phyloP scores from a whole-genome alignment of 176 grass and related monocot species.

The Ananas comosus region DNA sequence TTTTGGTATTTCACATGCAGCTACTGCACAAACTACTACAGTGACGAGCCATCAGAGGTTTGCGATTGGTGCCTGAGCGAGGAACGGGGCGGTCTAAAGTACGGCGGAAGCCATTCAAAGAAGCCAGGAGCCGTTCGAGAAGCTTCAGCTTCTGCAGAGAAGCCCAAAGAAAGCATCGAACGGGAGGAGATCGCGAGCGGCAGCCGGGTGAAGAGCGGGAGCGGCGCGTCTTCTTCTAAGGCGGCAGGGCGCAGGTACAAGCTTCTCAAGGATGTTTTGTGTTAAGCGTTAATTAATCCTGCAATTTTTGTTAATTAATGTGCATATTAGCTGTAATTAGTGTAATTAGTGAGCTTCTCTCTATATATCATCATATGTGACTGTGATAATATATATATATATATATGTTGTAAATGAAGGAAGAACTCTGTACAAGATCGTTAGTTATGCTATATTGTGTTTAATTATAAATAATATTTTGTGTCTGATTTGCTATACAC shows the following conservation, averaged over 20 bases:
- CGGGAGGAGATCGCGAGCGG: no score
- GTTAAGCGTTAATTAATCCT: constrained; percentile 19
- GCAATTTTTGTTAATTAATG: no score
- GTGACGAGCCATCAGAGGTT: constrained; percentile 30
- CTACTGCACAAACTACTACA: constrained; percentile 97
- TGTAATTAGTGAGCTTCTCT: constrained; percentile 5
- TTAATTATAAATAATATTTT: background rate
- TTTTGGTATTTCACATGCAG: constrained; percentile 19
- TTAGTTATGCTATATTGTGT: background rate
- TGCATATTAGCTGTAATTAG: background rate
- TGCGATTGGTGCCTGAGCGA: constrained; percentile 94
- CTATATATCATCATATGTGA: constrained; percentile 6
- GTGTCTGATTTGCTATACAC: background rate
- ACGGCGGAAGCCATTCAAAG: constrained; percentile 25
- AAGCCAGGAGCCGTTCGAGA: constrained; percentile 8
- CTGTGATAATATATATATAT: background rate
- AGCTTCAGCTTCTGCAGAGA: constrained; percentile 3
- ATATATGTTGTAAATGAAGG: constrained; percentile 4
- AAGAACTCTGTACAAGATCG: constrained; percentile 4
- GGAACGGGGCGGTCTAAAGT: constrained; percentile 20
- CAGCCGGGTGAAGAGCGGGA: constrained; percentile 11
- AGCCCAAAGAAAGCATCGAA: constrained; percentile 18
- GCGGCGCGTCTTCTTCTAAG: constrained; percentile 38
- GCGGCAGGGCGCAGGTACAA: constrained; percentile 83
- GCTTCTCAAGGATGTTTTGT: constrained; percentile 96